phyloP scores from a whole-genome alignment of 2,329 filamentous ascomycete species.

The Fusarium caatingaense region DNA sequence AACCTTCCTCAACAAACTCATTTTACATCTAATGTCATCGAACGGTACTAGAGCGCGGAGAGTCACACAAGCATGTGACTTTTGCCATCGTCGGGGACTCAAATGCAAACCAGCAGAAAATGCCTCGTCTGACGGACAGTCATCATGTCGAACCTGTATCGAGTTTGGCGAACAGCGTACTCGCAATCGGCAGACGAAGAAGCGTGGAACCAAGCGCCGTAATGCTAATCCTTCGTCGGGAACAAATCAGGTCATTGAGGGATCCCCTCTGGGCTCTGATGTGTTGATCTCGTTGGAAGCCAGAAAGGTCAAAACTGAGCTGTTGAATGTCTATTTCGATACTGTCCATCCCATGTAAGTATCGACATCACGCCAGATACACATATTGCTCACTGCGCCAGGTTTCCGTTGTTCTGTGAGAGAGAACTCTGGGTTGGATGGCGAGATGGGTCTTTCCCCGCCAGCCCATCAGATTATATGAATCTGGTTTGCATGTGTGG shows the following conservation, averaged over 20 bases:
- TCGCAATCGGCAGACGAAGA: not conserved
- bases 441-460: not conserved
- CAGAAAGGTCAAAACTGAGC: not conserved
- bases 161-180: not conserved
- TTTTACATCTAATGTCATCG: not conserved
- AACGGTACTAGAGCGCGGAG: not conserved
- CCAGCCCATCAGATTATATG: not conserved
- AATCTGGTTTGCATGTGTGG: slow-evolving; percentile 1
- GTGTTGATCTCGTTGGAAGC: not conserved
- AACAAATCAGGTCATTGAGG: not conserved
- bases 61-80: not conserved
- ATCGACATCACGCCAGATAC: fast-evolving
- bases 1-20: not conserved
- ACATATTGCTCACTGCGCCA: not conserved
- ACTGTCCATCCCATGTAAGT: not conserved
- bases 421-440: not conserved
- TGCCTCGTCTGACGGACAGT: not conserved
- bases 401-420: not conserved
- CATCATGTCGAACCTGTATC: not conserved
- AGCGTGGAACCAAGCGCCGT: not conserved
- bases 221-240: fast-evolving
- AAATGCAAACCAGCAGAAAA: not conserved
- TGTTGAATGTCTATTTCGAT: not conserved
- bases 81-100: not conserved
- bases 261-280: not conserved